Percentiles rank a stretch among this genome's conserved stretches.
These are phyloP conservation scores for Penicillium canescens DNA, from an alignment of 495 filamentous ascomycete species.

Conservation along the genomic window DNA sequence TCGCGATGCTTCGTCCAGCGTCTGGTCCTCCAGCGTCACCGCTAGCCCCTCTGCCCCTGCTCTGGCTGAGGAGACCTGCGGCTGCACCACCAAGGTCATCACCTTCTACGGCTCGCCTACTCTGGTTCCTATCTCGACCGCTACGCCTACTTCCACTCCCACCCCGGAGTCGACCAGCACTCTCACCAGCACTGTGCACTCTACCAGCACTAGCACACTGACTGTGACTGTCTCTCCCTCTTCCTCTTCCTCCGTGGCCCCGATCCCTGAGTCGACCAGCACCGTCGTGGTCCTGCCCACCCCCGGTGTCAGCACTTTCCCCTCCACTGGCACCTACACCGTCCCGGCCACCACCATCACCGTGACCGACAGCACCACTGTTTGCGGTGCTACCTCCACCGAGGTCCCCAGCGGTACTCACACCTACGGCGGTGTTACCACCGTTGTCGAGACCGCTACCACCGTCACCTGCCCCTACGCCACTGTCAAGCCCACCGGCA, in stretches of 20 bases:
- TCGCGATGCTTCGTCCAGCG: constrained; percentile 17
- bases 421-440: constrained; percentile 78
- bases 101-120: constrained; percentile 59
- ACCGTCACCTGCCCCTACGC: constrained; percentile 75
- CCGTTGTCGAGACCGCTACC: constrained; percentile 66
- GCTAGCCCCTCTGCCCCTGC: constrained; percentile 25
- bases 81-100: constrained; percentile 70
- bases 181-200: constrained; percentile 36
- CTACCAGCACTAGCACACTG: constrained; percentile 43
- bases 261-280: constrained; percentile 34
- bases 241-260: constrained; percentile 27
- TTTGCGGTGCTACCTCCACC: constrained; percentile 64
- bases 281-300: constrained; percentile 55
- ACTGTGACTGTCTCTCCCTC: constrained; percentile 32
- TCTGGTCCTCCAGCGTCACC: constrained; percentile 24
- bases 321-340: constrained; percentile 74
- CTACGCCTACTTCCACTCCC: constrained; percentile 9
- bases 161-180: constrained; percentile 21
- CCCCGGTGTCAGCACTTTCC: constrained; percentile 63
- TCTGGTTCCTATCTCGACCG: constrained; percentile 32
- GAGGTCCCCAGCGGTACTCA: constrained; percentile 62
- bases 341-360: constrained; percentile 75
- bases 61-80: constrained; percentile 48
- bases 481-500: constrained; percentile 59
- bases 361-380: constrained; percentile 68